phyloP scores from a whole-genome alignment of 1,284 basidiomycete genomes.

The Leccinum pallidistipes region DNA sequence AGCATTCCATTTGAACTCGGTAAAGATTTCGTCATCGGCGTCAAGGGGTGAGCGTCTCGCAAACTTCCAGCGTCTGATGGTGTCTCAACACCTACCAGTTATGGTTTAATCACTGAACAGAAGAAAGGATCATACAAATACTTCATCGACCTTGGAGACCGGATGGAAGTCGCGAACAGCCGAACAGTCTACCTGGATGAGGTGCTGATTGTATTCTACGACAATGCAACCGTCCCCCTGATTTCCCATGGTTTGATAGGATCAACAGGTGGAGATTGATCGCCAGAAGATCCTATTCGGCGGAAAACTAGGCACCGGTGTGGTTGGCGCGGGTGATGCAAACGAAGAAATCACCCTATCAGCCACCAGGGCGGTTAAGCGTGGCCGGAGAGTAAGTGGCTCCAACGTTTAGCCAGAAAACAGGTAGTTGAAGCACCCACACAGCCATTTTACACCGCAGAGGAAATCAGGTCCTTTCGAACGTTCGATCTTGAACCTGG shows the following conservation, averaged over 20 bases:
- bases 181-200: slow-evolving; percentile 79
- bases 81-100: slow-evolving; percentile 47
- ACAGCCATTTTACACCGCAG: slow-evolving; percentile 86
- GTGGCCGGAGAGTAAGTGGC: slow-evolving; percentile 47
- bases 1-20: slow-evolving; percentile 82
- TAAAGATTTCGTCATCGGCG: slow-evolving; percentile 80
- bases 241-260: slow-evolving; percentile 41
- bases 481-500: slow-evolving; percentile 77
- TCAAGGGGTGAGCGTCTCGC: slow-evolving; percentile 73
- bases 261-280: slow-evolving; percentile 57
- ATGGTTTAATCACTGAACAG: slow-evolving; percentile 84
- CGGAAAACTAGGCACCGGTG: slow-evolving; percentile 52
- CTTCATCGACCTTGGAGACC: slow-evolving; percentile 76
- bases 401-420: not conserved
- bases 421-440: slow-evolving; percentile 6
- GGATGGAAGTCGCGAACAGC: slow-evolving; percentile 70
- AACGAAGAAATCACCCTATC: slow-evolving; percentile 30
- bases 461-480: slow-evolving; percentile 81
- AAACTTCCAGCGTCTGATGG: not conserved
- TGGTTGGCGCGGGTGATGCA: slow-evolving; percentile 46
- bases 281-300: slow-evolving; percentile 62
- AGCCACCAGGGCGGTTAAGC: slow-evolving; percentile 44
- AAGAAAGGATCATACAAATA: slow-evolving; percentile 79
- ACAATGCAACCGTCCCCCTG: slow-evolving; percentile 3
- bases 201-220: slow-evolving; percentile 39